These are phyloP conservation scores for Phialophora tarda DNA, from an alignment of 2,329 filamentous ascomycete genomes.

Conservation along the genomic window DNA sequence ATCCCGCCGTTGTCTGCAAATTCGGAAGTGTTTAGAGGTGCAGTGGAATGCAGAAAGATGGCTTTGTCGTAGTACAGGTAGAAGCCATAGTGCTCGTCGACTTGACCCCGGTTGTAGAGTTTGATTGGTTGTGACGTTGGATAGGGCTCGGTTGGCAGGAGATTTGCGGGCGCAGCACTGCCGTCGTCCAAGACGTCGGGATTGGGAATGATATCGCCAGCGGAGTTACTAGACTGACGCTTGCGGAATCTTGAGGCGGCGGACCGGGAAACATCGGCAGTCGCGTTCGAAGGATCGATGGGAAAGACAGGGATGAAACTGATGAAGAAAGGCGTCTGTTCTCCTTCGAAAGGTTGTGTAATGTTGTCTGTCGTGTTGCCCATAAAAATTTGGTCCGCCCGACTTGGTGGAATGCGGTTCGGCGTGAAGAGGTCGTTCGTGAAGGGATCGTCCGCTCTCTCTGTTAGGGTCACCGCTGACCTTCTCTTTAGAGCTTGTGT, in stretches of 20 bases:
- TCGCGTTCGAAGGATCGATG: conserved; percentile 46
- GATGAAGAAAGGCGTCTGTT: conserved; percentile 87
- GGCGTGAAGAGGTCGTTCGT: conserved; percentile 49
- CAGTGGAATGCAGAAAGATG: conserved; percentile 68
- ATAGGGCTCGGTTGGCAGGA: conserved; percentile 65
- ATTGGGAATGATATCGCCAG: conserved; percentile 34
- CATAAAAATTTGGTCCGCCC: conserved; percentile 77
- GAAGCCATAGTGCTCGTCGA: conserved; percentile 89
- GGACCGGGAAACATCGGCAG: conserved; percentile 21
- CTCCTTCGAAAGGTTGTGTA: conserved; percentile 73
- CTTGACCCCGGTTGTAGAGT: conserved; percentile 80
- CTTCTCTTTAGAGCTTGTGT: conserved; percentile 46
- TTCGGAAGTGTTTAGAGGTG: conserved; percentile 28
- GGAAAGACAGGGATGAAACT: conserved; percentile 63
- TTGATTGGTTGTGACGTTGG: conserved; percentile 75
- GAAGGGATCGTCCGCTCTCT: conserved; percentile 44
- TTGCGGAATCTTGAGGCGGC: conserved; percentile 35
- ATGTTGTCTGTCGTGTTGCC: conserved; percentile 84
- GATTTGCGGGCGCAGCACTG: conserved; percentile 70
- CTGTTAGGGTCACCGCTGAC: conserved; percentile 45
- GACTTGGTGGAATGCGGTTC: conserved; percentile 55
- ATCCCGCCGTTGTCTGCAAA: conserved; percentile 40
- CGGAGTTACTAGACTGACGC: conserved; percentile 39
- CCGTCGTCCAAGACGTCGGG: conserved; percentile 57
- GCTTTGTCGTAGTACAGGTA: conserved; percentile 90